Percentiles rank a stretch among this genome's conserved stretches.
phyloP scores from a whole-genome alignment of 345 rosid species.

The Eucalyptus tenuipes region DNA sequence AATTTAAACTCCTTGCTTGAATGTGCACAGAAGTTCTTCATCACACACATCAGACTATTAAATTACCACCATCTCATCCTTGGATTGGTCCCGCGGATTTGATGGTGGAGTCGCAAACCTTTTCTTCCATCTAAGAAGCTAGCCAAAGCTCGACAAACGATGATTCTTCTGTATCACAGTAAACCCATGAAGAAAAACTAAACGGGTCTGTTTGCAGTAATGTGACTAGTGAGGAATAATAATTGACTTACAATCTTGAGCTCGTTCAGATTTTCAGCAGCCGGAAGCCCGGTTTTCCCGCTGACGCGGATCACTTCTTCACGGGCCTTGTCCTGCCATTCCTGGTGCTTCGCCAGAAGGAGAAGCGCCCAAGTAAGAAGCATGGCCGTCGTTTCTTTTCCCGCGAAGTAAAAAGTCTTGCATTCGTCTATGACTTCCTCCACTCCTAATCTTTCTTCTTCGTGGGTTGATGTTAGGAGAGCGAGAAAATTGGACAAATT shows the following conservation, averaged over 20 bases:
- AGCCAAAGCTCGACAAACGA: background rate
- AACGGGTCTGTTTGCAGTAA: background rate
- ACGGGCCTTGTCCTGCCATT: slow-evolving; percentile 75
- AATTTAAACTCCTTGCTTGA: background rate
- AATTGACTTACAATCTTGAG: slow-evolving; percentile 54
- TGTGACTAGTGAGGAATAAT: background rate
- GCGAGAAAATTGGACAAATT: slow-evolving; percentile 39
- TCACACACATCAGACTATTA: background rate
- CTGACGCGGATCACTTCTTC: slow-evolving; percentile 44
- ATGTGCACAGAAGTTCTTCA: background rate
- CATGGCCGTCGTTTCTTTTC: slow-evolving; percentile 67
- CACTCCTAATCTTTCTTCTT: slow-evolving; percentile 41
- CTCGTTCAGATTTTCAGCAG: slow-evolving; percentile 26
- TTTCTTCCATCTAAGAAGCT: too few relatives aligned
- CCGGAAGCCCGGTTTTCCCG: slow-evolving; percentile 14
- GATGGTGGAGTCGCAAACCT: background rate
- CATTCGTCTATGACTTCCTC: slow-evolving; percentile 79
- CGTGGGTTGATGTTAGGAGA: slow-evolving; percentile 34
- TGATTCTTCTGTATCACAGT: background rate
- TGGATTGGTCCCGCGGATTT: background rate
- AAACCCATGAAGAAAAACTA: background rate
- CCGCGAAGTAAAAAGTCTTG: slow-evolving; percentile 83
- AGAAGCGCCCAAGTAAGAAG: slow-evolving; percentile 58
- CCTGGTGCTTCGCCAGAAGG: slow-evolving; percentile 56
- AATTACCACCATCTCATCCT: background rate